These are phyloP conservation scores for Turnera subulata DNA, from an alignment of 345 rosid species.

Conservation along the genomic window DNA sequence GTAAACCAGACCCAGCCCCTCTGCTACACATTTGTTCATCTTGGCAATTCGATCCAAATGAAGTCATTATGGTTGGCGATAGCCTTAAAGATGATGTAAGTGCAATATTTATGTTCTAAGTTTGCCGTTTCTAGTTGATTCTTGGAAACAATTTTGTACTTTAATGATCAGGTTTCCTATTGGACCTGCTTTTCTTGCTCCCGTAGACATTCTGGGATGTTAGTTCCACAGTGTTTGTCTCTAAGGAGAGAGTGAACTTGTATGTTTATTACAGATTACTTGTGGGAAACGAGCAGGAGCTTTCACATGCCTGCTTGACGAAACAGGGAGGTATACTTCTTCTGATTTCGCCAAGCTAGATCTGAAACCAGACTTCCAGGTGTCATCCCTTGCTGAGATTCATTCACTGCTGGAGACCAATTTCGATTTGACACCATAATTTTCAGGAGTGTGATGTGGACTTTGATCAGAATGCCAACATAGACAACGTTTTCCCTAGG, in stretches of 20 bases:
- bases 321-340: conserved; percentile 54
- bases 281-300: conserved; percentile 94
- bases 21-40: conserved; percentile 76
- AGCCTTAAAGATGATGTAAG: conserved; percentile 97
- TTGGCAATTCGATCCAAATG: conserved; percentile 73
- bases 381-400: conserved; percentile 58
- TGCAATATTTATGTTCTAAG: background rate
- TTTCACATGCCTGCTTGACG: conserved; percentile 86
- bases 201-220: too few species aligned
- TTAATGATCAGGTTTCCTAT: too few species aligned
- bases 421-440: conserved; percentile 63
- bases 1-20: conserved; percentile 90
- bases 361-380: conserved; percentile 70
- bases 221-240: too few species aligned
- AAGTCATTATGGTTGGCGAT: conserved; percentile 96
- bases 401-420: conserved; percentile 53
- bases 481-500: too few species aligned
- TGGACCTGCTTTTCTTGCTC: too few species aligned
- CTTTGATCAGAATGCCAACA: too few species aligned
- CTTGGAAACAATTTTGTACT: too few species aligned
- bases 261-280: conserved; percentile 47
- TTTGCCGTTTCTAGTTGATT: background rate
- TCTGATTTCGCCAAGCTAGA: conserved; percentile 47
- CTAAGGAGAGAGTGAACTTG: conserved; percentile 1
- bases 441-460: too few species aligned